Evolutionary conservation across 805 yeast species (phyloP).

Genomic region (Blastobotrys robertii): DNA sequence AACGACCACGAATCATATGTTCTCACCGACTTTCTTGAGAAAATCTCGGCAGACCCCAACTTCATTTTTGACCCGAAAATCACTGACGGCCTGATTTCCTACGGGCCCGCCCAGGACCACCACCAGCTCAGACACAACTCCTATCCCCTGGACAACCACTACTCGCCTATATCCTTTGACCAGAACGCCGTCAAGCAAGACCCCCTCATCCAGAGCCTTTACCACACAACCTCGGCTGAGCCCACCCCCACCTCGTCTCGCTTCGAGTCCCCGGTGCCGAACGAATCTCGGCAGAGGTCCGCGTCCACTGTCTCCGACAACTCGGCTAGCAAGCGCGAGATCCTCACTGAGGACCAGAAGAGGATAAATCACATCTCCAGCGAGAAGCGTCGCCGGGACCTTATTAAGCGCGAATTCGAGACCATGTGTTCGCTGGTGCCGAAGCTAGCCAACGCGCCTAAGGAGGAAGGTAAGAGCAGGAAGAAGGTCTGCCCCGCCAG

Average conservation of each 20-base stretch:
- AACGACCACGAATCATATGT: conserved; percentile 24
- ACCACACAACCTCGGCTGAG: conserved; percentile 1
- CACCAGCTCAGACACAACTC: not conserved
- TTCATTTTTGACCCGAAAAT: conserved; percentile 25
- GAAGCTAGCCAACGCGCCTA: conserved; percentile 8
- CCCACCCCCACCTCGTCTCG: not conserved
- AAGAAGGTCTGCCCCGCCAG: not conserved
- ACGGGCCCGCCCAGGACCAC: not conserved
- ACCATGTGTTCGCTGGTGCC: conserved; percentile 31
- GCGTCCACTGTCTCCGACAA: not conserved
- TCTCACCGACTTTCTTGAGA: conserved; percentile 24
- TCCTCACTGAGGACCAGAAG: conserved; percentile 28
- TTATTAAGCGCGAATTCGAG: conserved; percentile 30
- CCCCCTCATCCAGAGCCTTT: too few species aligned
- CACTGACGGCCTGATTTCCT: conserved; percentile 13
- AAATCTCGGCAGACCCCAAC: conserved; percentile 22
- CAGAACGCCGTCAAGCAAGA: not conserved
- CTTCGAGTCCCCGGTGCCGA: not conserved
- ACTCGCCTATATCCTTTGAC: conserved; percentile 4
- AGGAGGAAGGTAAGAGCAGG: too few species aligned
- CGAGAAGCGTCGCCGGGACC: conserved; percentile 32
- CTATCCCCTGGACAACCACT: not conserved
- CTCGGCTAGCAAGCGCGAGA: conserved; percentile 15
- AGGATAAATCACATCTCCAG: conserved; percentile 31
- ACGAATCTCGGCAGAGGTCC: not conserved